Evolutionary conservation across 176 grass and related monocot genomes (phyloP).

Genomic region (Bolboschoenus planiculmis): DNA sequence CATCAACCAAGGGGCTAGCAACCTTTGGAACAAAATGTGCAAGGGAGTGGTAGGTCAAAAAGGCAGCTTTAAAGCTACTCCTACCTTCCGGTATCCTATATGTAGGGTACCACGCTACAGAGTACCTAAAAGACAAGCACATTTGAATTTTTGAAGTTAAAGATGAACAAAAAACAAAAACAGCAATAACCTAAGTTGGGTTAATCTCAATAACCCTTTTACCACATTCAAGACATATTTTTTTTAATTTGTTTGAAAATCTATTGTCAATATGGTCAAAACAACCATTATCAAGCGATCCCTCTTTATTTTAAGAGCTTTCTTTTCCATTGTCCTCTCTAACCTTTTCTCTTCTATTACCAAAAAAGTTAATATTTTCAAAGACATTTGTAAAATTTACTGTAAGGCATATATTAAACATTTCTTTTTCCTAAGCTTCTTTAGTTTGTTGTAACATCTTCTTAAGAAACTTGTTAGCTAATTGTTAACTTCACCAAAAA

Average conservation of each 20-base stretch:
- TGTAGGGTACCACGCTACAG: constrained; percentile 93
- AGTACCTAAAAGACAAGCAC: constrained; percentile 58
- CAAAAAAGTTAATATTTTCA: not conserved
- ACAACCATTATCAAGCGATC: too few relatives aligned
- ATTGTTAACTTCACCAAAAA: not conserved
- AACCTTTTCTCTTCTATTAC: not conserved
- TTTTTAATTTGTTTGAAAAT: too few relatives aligned
- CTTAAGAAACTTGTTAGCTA: not conserved
- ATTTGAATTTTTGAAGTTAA: not conserved
- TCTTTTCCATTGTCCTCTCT: not conserved
- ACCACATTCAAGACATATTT: too few relatives aligned
- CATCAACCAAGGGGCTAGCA: not conserved
- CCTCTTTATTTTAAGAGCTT: not conserved
- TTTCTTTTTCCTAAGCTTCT: not conserved
- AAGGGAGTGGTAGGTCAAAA: constrained; percentile 89
- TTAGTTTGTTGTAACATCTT: not conserved
- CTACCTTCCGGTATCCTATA: constrained; percentile 78
- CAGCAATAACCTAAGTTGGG: not conserved
- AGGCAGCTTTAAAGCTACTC: constrained; percentile 56
- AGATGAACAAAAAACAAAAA: constrained; percentile 14
- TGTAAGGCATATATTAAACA: not conserved
- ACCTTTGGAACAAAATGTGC: constrained; percentile 36
- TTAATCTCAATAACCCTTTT: not conserved
- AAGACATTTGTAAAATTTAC: not conserved
- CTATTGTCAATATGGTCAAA: too few relatives aligned